Evolutionary conservation across 1,284 basidiomycete species (phyloP).

Genomic region (Leccinum pseudoinsigne): DNA sequence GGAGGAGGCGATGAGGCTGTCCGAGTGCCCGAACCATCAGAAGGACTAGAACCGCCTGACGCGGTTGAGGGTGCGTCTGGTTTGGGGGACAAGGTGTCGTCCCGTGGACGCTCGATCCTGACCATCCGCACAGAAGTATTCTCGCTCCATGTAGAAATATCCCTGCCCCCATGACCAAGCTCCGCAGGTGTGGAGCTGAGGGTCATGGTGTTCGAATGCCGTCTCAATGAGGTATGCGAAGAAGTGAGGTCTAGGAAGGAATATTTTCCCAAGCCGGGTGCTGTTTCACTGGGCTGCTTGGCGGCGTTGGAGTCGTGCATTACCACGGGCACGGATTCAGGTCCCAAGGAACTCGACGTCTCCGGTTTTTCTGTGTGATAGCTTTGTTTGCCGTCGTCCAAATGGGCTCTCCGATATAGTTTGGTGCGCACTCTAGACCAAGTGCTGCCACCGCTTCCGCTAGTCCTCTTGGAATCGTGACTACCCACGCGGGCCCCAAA

Average conservation of each 20-base stretch:
- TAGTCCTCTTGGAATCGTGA: constrained; percentile 29
- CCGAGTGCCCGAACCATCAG: constrained; percentile 25
- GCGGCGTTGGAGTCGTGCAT: constrained; percentile 29
- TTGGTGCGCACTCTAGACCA: constrained; percentile 35
- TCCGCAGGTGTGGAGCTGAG: constrained; percentile 30
- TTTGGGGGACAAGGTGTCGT: constrained; percentile 17
- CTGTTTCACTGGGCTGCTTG: constrained; percentile 32
- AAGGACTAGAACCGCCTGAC: constrained; percentile 32
- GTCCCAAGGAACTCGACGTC: constrained; percentile 24
- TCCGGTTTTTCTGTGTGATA: constrained; percentile 21
- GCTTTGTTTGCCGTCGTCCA: constrained; percentile 29
- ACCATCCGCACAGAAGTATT: constrained; percentile 18
- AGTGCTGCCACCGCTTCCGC: constrained; percentile 29
- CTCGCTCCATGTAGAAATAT: constrained; percentile 16
- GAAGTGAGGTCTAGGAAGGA: constrained; percentile 64
- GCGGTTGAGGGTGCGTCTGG: constrained; percentile 36
- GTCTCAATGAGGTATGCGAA: constrained; percentile 43
- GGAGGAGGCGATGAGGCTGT: constrained; percentile 27
- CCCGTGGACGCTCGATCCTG: constrained; percentile 19
- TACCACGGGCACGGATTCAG: constrained; percentile 35
- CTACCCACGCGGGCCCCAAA: constrained; percentile 16
- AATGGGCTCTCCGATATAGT: constrained; percentile 34
- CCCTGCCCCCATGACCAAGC: constrained; percentile 22
- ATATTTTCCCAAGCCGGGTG: constrained; percentile 35
- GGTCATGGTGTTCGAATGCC: constrained; percentile 37